Base-by-base conservation (phyloP, 768 basidiomycete species). In the Amanita phalloides region DNA sequence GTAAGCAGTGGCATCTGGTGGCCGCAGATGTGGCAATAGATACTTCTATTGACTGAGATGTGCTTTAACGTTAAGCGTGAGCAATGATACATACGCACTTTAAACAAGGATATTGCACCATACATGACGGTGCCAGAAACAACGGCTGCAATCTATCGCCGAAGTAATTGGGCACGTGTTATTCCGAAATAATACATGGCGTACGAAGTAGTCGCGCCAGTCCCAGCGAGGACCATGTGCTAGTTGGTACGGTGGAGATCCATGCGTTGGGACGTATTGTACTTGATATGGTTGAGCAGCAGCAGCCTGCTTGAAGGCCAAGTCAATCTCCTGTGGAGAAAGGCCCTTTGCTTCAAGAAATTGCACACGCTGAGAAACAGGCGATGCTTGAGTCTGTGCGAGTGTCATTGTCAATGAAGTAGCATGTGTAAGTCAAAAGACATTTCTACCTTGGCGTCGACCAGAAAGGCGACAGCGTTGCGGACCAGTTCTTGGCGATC, bases 331-430 rank as follows among this genome's bases (percentile, higher is more conserved):
- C 13, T 72, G 66, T 5, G 75, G 73, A 0, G 82, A 84, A 32
- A 99, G 72, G 2, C 96, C 96, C 66, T 98, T 97, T 5, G 90
- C 85, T 60, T 96, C 86, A n/a, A 99, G 78, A 70, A 98, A 99
- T 56, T 90, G 85, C 43, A 98, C 77, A 48, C 89, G 81, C 64
- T 95, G 90, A 1, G 86, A 75, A 26, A 95, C 68, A 1, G 91
- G 74, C 2, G 92, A 88, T 33, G 82, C 71, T 61, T 86, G 83
- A 0, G 86, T 75, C 91, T 95, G 57, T 38, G 14, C 45, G 2
- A 25, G 37, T 39, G 13, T 23, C 25, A 47, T 38, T 35, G 45
- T 23, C 25, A 47, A 41, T 35, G 45, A 17, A 14, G 52, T 32
- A 36, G 33, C 1, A 2, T 7, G 21, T 33, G 2, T 6, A 49